Base-by-base conservation (phyloP, 768 basidiomycete species). In the Mrakia frigida region DNA sequence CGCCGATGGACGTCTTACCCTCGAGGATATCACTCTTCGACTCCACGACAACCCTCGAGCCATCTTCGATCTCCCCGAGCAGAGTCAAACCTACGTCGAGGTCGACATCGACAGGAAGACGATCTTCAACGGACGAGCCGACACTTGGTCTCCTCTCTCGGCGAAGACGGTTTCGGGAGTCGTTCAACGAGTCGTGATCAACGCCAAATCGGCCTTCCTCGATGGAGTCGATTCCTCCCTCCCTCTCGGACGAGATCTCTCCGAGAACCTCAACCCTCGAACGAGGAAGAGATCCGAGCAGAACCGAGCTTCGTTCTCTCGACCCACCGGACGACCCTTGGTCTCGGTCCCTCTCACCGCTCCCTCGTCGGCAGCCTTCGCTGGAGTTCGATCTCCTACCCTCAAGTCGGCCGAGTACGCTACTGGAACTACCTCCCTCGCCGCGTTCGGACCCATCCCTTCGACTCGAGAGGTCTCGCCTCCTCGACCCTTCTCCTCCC, bases 61-160 rank as follows among this genome's bases (percentile, higher is more conserved):
- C 56, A 98, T 99, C 82, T 97, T 98, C 82, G 90, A 90, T 46
- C 87, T 98, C 18, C 90, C 93, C 0, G 93, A 97, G 78, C 92
- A 93, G 81, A 81, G 87, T 7, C 88, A 93, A 77, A 94, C 94
- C 0, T 91, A 90, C 79, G 92, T 97, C 52, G 97, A 99, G 82
- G 92, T 99, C 63, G 92, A 95, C 79, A 85, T 97, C 37, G 92
- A 92, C 75, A 89, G 97, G 71, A 87, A 86, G 75, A 86, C 87
- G 28, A 84, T 85, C 60, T 92, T 92, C 82, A 82, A 81, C 21
- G 83, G 79, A 77, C 25, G 86, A 33, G 81, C 84, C 10, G 83
- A 84, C 31, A 85, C 85, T 70, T 99, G 96, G 96, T 96, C 96
- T 23, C 94, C 96, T 9, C 84, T 98, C 53, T 87, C 89, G 23